Evolutionary conservation across 2,329 filamentous ascomycete species (phyloP), one percentile per base, ranked within the genome.

Genomic region (Alternaria gaisen): DNA sequence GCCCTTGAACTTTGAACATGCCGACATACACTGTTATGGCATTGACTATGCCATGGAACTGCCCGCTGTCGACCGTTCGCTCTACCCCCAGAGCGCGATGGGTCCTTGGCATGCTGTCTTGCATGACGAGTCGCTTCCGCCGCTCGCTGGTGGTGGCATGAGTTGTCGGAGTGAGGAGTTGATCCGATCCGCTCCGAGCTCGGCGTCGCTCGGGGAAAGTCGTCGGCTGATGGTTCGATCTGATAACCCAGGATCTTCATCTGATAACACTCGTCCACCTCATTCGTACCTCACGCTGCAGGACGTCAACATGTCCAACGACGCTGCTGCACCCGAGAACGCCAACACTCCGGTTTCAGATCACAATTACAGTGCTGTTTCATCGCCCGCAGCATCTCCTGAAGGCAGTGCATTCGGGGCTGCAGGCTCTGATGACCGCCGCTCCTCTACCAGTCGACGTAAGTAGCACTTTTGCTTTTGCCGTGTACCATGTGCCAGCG

Each of bases 211-310:
- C 64, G 65, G 61, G 36, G 24, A 11, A 48, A 28, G 26, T 18
- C 20, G 32, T 34, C n/a, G 47, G 56, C 61, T 63, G 60, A 58
- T 64, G 53, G 66, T 36, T 63, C 47, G 64, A 74, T 73, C 72
- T 71, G 72, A 75, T 75, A 72, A 72, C 56, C 20, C 41, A 48
- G 53, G 34, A 47, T 52, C 40, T 55, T 44, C 63, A 67, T 68
- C 67, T 67, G 66, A 67, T 69, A 69, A 67, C 63, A 24, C 47
- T 20, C 38, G 52, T 44, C 32, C 48, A 43, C 5, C 57, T 41
- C 56, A 56, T 62, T 56, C 61, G 62, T 56, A 54, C 59, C 59
- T 30, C 38, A 36, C 56, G 55, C 63, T 54, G 47, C 59, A 48
- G 51, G 51, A 22, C 50, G 30, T 54, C 59, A 61, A 53, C 61